Conservation (phyloP, 2,329 filamentous ascomycete genomes). For the Penicillium sp. region DNA sequence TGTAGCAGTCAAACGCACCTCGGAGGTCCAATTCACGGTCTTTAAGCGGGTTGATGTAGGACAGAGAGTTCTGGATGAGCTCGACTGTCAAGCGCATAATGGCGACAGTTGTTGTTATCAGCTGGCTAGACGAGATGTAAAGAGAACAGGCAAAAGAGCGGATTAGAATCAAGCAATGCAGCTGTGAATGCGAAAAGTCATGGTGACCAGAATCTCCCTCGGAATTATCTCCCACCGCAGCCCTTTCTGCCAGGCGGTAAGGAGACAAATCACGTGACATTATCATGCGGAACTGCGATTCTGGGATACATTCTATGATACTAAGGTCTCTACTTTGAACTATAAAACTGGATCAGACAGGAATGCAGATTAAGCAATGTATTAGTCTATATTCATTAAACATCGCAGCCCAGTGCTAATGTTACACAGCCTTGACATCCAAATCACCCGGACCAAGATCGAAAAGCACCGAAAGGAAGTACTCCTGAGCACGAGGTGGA, state of each 20-base stretch:
- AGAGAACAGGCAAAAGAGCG: too few relatives aligned
- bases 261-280: neutral
- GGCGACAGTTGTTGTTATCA: conserved; percentile 20
- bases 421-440: conserved; percentile 21
- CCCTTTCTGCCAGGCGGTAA: conserved; percentile 25
- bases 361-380: conserved; percentile 6
- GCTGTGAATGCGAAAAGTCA: too few relatives aligned
- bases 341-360: neutral
- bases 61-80: conserved; percentile 87
- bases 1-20: conserved; percentile 63
- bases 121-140: too few relatives aligned
- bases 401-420: conserved; percentile 11
- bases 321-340: too few relatives aligned
- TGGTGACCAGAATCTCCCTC: conserved; percentile 15
- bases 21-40: conserved; percentile 98
- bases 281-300: neutral
- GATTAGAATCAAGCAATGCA: too few relatives aligned
- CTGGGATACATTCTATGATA: too few relatives aligned
- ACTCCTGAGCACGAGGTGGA: conserved; percentile 24
- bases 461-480: conserved; percentile 17
- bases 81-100: conserved; percentile 92
- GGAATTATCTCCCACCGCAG: conserved; percentile 14
- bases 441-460: conserved; percentile 18
- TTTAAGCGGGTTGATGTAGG: conserved; percentile 97
- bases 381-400: conserved; percentile 25